Evolutionary conservation across 2,329 filamentous ascomycete species (phyloP).

Genomic region (Sclerotinia minor): DNA sequence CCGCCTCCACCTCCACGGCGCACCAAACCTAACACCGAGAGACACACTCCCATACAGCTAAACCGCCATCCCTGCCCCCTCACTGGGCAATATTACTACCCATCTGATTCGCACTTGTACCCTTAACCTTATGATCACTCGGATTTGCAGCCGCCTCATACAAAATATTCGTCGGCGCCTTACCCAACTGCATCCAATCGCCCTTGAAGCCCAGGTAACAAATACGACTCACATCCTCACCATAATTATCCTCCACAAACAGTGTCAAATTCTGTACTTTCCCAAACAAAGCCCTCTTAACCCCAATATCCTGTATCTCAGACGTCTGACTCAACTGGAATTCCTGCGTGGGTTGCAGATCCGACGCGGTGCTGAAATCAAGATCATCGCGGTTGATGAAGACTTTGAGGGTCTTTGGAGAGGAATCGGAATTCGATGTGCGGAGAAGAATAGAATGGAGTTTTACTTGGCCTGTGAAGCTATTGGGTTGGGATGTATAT

Average conservation of each 20-base stretch:
- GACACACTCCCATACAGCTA: neutral
- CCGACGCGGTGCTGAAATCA: conserved; percentile 76
- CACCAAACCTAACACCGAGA: neutral
- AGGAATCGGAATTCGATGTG: conserved; percentile 67
- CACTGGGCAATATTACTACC: conserved; percentile 52
- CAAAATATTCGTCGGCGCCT: conserved; percentile 79
- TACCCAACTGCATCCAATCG: conserved; percentile 84
- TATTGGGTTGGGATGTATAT: conserved; percentile 42
- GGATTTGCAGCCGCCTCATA: conserved; percentile 96
- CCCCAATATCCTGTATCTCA: conserved; percentile 82
- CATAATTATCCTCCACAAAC: conserved; percentile 92
- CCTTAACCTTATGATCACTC: conserved; percentile 73
- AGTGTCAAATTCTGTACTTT: conserved; percentile 78
- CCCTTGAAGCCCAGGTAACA: conserved; percentile 91
- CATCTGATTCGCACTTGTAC: conserved; percentile 55
- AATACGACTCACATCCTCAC: conserved; percentile 72
- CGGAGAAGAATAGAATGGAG: conserved; percentile 87
- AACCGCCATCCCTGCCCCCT: conserved; percentile 32
- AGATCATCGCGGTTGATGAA: conserved; percentile 85
- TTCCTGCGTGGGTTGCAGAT: conserved; percentile 69
- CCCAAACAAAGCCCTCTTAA: conserved; percentile 86
- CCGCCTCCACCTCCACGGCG: neutral
- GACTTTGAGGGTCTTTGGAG: conserved; percentile 81
- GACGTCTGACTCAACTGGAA: conserved; percentile 75
- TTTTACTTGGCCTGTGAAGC: conserved; percentile 91